Percentiles rank a stretch among this genome's conserved stretches.
Evolutionary conservation across 129 eudicot species (phyloP).

Genomic region (carrot (Daucus carota)): DNA sequence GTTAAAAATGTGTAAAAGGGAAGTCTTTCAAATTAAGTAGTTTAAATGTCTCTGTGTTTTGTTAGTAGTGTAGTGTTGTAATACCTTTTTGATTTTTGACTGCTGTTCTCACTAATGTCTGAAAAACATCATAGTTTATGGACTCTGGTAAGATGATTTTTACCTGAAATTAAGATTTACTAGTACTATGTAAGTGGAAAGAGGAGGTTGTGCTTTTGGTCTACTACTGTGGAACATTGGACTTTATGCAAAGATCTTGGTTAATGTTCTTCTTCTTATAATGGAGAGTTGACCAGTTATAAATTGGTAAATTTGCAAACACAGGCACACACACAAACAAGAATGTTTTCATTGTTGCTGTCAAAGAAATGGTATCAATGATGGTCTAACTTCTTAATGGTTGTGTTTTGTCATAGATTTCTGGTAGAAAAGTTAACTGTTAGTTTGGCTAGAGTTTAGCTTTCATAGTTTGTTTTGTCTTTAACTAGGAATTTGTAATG

Average conservation of each 20-base stretch:
- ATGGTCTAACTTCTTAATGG: background rate
- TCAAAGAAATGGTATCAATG: background rate
- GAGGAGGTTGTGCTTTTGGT: background rate
- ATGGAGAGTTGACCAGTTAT: background rate
- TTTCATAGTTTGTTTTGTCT: background rate
- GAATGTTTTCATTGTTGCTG: background rate
- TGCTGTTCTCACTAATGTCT: background rate
- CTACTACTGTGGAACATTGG: background rate
- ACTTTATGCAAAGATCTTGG: background rate
- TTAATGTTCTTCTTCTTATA: background rate
- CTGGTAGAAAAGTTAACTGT: background rate
- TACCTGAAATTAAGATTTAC: background rate
- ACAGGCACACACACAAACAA: background rate
- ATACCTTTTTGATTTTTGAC: background rate
- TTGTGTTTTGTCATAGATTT: background rate
- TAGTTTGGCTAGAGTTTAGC: background rate
- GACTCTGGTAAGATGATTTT: background rate
- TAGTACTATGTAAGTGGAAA: background rate
- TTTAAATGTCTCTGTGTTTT: background rate
- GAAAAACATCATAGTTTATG: background rate
- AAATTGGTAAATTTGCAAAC: background rate
- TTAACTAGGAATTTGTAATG: background rate
- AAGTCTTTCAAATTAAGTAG: background rate
- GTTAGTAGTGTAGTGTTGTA: background rate
- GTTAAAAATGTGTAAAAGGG: too few species aligned